phyloP scores from a whole-genome alignment of 148 eudicot species.

The Vaccinium myrtillus region DNA sequence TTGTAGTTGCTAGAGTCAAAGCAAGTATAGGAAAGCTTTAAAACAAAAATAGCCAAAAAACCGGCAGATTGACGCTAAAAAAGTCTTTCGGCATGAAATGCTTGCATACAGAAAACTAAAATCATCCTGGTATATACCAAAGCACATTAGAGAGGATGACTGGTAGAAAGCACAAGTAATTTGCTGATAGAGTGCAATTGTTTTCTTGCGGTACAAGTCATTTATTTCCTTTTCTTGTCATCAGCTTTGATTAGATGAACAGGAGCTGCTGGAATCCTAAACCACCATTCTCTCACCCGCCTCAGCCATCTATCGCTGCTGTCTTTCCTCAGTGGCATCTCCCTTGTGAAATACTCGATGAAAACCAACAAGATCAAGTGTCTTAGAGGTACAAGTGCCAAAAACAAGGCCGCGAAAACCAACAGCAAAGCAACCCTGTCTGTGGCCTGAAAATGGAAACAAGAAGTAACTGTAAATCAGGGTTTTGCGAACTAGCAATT shows the following conservation, averaged over 20 bases:
- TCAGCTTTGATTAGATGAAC: conserved; percentile 64
- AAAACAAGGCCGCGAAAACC: conserved; percentile 36
- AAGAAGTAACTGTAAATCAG: background rate
- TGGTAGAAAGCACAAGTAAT: background rate
- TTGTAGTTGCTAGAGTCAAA: background rate
- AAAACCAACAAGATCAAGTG: conserved; percentile 35
- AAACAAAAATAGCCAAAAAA: background rate
- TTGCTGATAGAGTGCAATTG: background rate
- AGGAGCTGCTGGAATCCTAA: conserved; percentile 83
- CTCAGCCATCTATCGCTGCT: conserved; percentile 57
- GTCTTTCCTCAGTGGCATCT: conserved; percentile 66
- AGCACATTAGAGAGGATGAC: conserved; percentile 37
- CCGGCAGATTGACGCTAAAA: background rate
- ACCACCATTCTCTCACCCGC: conserved; percentile 83
- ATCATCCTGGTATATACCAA: conserved; percentile 26
- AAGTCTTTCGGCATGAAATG: background rate
- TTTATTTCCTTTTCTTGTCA: conserved; percentile 64
- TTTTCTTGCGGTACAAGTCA: conserved; percentile 6
- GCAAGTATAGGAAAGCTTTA: background rate
- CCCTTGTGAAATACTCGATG: conserved; percentile 65
- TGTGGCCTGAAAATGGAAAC: conserved; percentile 56
- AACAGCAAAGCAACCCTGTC: conserved; percentile 50
- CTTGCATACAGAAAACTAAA: background rate
- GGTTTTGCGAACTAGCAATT: background rate
- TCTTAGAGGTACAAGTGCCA: conserved; percentile 53